A percentile compares a stretch with the other conserved stretches of the same genome.
phyloP scores from a whole-genome alignment of 78 protist genomes.

The Dictyostelium discoideum region dicty_2.7 NC_007089.4:594001-594500 shows the following conservation, averaged over 20 bases:
- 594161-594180: conserved; percentile 41
- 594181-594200: conserved; percentile 17
- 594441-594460: not conserved
- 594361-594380: not conserved
- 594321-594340: too few species aligned
- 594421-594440: not conserved
- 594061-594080: not conserved
- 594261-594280: not conserved
- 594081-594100: conserved; percentile 30
- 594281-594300: not conserved
- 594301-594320: not conserved
- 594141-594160: conserved; percentile 33
- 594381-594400: not conserved
- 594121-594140: conserved; percentile 51
- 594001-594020: not conserved
- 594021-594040: not conserved
- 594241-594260: too few species aligned
- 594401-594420: not conserved
- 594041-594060: not conserved
- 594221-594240: too few species aligned
- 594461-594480: not conserved
- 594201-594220: not conserved
- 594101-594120: conserved; percentile 30
- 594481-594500: not conserved
- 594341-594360: not conserved